These are phyloP conservation scores for Melaleuca alternifolia DNA, from an alignment of 345 rosid genomes.

Conservation along the genomic window DNA sequence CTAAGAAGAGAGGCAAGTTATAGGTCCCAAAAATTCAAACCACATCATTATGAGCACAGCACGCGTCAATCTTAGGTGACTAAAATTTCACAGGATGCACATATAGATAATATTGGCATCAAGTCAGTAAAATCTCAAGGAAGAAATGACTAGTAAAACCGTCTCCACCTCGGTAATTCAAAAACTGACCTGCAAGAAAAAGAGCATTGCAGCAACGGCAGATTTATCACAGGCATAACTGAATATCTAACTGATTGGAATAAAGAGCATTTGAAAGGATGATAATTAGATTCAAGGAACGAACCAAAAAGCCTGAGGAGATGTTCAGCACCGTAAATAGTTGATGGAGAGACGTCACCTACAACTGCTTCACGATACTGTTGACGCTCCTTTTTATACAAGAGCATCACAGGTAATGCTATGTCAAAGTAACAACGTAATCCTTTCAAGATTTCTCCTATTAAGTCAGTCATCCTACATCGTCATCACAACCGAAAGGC, in stretches of 20 bases:
- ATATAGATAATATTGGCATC: background rate
- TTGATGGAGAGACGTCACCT: conserved; percentile 53
- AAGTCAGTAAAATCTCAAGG: background rate
- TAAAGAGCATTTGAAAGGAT: background rate
- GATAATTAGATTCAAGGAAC: background rate
- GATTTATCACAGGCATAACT: background rate
- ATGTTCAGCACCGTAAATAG: conserved; percentile 78
- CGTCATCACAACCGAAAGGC: background rate
- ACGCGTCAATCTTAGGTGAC: background rate
- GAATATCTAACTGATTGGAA: background rate
- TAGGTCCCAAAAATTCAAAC: background rate
- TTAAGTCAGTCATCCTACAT: conserved; percentile 50
- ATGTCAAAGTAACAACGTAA: conserved; percentile 74
- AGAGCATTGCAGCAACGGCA: background rate
- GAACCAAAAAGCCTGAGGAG: conserved; percentile 73
- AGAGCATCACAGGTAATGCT: conserved; percentile 73
- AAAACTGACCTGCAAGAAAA: background rate
- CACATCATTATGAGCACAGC: background rate
- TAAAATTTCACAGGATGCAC: background rate
- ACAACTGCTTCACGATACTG: conserved; percentile 47
- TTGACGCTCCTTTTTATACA: conserved; percentile 75
- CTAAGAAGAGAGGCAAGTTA: background rate
- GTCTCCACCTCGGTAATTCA: background rate
- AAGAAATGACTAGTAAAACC: background rate
- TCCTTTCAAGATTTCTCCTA: conserved; percentile 67